Evolutionary conservation across 2,329 filamentous ascomycete species (phyloP).

Genomic region (Diaporthe batatas): DNA sequence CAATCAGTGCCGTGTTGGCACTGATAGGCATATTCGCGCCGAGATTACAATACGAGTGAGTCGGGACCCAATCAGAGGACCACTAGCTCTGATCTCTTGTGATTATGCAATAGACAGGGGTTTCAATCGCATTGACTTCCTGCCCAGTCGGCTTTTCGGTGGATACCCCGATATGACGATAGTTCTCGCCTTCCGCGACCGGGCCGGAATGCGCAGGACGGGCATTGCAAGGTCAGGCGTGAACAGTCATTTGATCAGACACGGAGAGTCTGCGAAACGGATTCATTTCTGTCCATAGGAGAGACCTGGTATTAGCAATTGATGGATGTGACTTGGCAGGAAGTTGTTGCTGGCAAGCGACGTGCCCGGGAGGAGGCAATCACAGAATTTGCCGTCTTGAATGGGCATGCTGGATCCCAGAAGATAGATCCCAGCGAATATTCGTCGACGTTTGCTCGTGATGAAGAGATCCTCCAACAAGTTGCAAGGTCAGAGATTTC

Average conservation of each 20-base stretch:
- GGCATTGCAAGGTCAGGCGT: neutral
- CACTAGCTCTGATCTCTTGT: fast-evolving
- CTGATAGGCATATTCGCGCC: neutral
- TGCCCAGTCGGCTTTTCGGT: neutral
- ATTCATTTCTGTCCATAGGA: neutral
- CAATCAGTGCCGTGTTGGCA: neutral
- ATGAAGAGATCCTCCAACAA: neutral
- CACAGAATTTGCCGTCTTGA: neutral
- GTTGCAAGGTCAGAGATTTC: neutral
- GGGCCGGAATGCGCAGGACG: neutral
- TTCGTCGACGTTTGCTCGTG: neutral
- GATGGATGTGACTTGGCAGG: constrained; percentile 24
- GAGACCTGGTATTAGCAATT: too few relatives aligned
- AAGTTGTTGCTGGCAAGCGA: constrained; percentile 36
- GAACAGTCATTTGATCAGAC: neutral
- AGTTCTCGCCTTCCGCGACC: neutral
- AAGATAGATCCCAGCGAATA: neutral
- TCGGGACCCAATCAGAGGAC: neutral
- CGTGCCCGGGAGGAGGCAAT: constrained; percentile 1
- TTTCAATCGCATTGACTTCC: neutral
- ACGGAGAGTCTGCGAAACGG: neutral
- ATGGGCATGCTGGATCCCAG: neutral
- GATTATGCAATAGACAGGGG: neutral
- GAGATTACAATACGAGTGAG: neutral
- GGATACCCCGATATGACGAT: neutral